Evolutionary conservation across 225 moss, liverwort and hornwort species (phyloP), one percentile per base, ranked within the genome.

Genomic region (Anthoceros angustus): DNA sequence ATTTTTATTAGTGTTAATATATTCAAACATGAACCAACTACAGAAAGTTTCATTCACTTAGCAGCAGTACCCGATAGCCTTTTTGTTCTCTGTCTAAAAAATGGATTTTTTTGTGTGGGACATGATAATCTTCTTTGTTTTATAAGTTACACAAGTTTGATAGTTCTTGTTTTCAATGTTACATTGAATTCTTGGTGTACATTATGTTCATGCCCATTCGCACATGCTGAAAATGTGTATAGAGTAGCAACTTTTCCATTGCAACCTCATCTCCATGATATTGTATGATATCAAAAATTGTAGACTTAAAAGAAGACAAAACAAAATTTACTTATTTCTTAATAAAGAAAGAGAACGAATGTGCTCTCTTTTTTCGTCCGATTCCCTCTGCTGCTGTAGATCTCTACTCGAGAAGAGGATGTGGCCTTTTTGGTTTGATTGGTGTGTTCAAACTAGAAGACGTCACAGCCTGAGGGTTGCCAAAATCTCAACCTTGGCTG

Each of bases 81-180:
- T 7, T 55, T 55, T 20, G 18, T 15, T 18, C 14, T 55, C 18
- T 55, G 55, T 55, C 55, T 55, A 5, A 18, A 55, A 15, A 55
- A 55, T 55, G 55, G 55, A 18, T 55, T 55, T 23, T 55, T 55
- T 23, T 55, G 55, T 15, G 55, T 55, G 18, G 55, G 55, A 55
- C 55, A 55, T 55, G 55, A 23, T 18, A 12, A 55, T 55, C 55
- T 55, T 18, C 18, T 55, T 7, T 55, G 55, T 15, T 55, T 55
- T 12, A 55, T 23, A 18, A 55, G 55, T 23, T 55, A 55, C 55
- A 55, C 55, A 8, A 55, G 55, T 55, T 55, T 55, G 55, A 20
- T 55, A 20, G 55, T 55, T 55, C 55, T 55, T 55, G 55, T 55
- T 18, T 55, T 55, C 55, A 55, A 55, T 55, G 4, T 55, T 1